Base-by-base conservation (phyloP, 2,329 filamentous ascomycete species). In the Neoarthrinium moseri region DNA sequence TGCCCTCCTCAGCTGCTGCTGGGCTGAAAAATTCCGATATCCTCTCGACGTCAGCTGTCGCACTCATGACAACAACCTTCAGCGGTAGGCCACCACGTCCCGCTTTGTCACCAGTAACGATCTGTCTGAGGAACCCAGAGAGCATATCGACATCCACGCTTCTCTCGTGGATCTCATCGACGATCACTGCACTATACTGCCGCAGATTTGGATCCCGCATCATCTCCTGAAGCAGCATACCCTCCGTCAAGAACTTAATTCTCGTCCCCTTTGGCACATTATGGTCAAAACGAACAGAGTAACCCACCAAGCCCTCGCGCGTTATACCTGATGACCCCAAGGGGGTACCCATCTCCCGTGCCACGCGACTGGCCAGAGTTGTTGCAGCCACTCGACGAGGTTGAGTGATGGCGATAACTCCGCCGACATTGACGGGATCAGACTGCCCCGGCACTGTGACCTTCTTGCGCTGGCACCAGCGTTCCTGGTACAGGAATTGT, bases 131-230 rank as follows among this genome's bases (percentile, higher is more conserved):
- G 53, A 99, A 97, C 0, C 94, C 94, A 21, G 95, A 75, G 8
- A 96, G 76, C 21, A 99, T 70, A 69, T 99, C 94, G 6, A 96
- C 92, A 62, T 97, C 95, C 18, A 97, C 81, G 55, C 91, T 95
- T 56, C 94, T 79, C 70, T 99, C 94, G 70, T 99, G 94, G 11
- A 99, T 94, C 66, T 99, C 94, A 67, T 99, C 94, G 6, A 99
- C 89, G 15, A 99, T 78, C 1, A 99, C 78, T 4, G 87, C 91
- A 58, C 90, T 95, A 63, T 99, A 99, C 61, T 89, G 84, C 24
- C 79, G 81, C 59, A 99, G 75, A 58, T 84, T 77, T 1, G 89
- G 89, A 64, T 99, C 94, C 43, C 86, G 80, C 49, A 99, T 68
- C 66, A 99, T 86, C 66, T 99, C 95, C 64, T 97, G 91, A 12